Percentiles rank a stretch among this genome's conserved stretches.
phyloP scores from a whole-genome alignment of 345 rosid species.

The Toxicodendron radicans region DNA sequence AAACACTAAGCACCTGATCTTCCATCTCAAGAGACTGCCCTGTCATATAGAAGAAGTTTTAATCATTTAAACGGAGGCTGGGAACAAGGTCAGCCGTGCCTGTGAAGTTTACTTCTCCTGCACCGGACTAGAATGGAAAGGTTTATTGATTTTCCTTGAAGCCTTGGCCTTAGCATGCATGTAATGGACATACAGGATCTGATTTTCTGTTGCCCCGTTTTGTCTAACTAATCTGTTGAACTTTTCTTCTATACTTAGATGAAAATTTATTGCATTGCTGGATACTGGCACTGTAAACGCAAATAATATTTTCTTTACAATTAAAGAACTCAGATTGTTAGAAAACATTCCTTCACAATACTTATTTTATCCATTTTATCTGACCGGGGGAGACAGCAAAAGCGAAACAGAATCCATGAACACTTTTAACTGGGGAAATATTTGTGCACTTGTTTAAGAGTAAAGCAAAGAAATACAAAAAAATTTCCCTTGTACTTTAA shows the following conservation, averaged over 20 bases:
- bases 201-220: slow-evolving; percentile 32
- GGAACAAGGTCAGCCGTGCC: slow-evolving; percentile 16
- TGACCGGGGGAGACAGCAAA: slow-evolving; percentile 14
- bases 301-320: slow-evolving; percentile 12
- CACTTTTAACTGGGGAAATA: slow-evolving; percentile 37
- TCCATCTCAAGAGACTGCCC: too few species aligned
- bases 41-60: too few species aligned
- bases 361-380: slow-evolving; percentile 16
- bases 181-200: slow-evolving; percentile 25
- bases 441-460: slow-evolving; percentile 62
- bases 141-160: slow-evolving; percentile 44
- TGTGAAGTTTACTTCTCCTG: slow-evolving; percentile 32
- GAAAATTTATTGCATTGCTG: slow-evolving; percentile 17
- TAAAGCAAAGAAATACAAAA: slow-evolving; percentile 73
- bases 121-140: slow-evolving; percentile 19
- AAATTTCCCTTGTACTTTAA: slow-evolving; percentile 81
- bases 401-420: slow-evolving; percentile 32
- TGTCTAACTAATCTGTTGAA: slow-evolving; percentile 43
- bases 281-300: slow-evolving; percentile 12
- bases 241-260: slow-evolving; percentile 8
- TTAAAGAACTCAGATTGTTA: slow-evolving; percentile 4
- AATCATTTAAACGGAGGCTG: too few species aligned
- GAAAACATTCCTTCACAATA: slow-evolving; percentile 11
- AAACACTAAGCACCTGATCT: too few species aligned
- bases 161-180: slow-evolving; percentile 30